Percentiles rank a stretch among this genome's conserved stretches.
These are phyloP conservation scores for Begonia loranthoides DNA, from an alignment of 306 rosid species.

Conservation along the genomic window DNA sequence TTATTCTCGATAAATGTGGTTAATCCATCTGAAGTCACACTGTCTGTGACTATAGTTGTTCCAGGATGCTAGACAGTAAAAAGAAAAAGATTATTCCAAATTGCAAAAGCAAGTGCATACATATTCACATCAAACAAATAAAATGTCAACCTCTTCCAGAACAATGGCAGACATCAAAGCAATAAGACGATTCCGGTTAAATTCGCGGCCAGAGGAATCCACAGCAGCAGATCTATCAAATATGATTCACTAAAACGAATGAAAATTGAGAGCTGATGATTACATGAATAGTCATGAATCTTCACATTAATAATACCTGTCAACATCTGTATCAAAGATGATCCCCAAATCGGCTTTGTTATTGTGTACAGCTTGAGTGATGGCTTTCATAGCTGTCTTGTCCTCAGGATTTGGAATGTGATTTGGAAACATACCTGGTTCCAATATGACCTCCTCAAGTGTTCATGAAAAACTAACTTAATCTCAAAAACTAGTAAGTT, in stretches of 20 bases:
- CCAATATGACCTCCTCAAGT: slow-evolving; percentile 5
- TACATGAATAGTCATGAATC: neutral
- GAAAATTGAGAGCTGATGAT: neutral
- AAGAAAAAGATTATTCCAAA: slow-evolving; percentile 1
- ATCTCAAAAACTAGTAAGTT: no score
- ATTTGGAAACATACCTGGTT: slow-evolving; percentile 85
- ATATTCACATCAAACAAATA: neutral
- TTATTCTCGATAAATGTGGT: slow-evolving; percentile 82
- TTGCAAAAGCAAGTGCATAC: no score
- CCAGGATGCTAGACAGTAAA: slow-evolving; percentile 60
- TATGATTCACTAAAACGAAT: slow-evolving; percentile 1
- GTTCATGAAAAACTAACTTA: no score
- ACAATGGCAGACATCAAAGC: slow-evolving; percentile 95
- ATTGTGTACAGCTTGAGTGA: slow-evolving; percentile 79
- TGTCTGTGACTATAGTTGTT: slow-evolving; percentile 92
- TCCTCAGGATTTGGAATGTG: slow-evolving; percentile 97
- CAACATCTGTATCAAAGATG: slow-evolving; percentile 95
- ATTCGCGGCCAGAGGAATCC: slow-evolving; percentile 74
- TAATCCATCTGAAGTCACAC: slow-evolving; percentile 96
- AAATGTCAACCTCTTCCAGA: slow-evolving; percentile 67
- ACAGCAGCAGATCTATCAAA: slow-evolving; percentile 91
- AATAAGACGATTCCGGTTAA: slow-evolving; percentile 81
- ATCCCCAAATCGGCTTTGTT: slow-evolving; percentile 95
- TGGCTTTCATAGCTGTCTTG: slow-evolving; percentile 92
- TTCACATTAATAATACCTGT: slow-evolving; percentile 31